Conservation (phyloP, 139 green algal species). For the Coelastrella sp. region DNA sequence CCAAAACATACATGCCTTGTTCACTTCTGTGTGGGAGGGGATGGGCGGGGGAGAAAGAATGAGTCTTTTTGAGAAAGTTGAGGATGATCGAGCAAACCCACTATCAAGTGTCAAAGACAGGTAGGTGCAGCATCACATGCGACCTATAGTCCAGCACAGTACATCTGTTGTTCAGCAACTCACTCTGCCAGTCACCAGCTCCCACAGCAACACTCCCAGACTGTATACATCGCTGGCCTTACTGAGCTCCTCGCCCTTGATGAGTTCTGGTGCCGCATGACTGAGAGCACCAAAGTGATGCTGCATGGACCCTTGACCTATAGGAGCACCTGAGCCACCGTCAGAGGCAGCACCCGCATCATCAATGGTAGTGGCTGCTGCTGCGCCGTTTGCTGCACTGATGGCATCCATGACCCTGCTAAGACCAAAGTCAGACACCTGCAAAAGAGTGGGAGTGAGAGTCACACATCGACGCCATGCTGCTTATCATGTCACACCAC, state of each 20-base stretch:
- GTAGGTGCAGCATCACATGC: background rate
- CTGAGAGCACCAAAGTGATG: slow-evolving; percentile 39
- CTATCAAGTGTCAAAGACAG: too few species aligned
- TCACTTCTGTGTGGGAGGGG: too few species aligned
- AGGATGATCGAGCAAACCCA: too few species aligned
- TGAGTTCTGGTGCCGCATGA: slow-evolving; percentile 51
- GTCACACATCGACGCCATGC: too few species aligned
- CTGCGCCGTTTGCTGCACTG: slow-evolving; percentile 9
- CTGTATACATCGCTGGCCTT: slow-evolving; percentile 51
- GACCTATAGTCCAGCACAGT: too few species aligned
- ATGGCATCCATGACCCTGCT: slow-evolving; percentile 57
- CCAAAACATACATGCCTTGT: too few species aligned
- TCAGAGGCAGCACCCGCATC: background rate
- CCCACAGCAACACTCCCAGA: slow-evolving; percentile 55
- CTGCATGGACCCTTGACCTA: background rate
- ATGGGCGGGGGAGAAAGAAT: too few species aligned
- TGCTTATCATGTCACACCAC: too few species aligned
- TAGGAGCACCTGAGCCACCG: background rate
- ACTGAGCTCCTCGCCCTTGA: slow-evolving; percentile 22
- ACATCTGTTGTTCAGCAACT: too few species aligned
- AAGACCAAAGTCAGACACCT: slow-evolving; percentile 91
- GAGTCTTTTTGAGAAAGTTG: too few species aligned
- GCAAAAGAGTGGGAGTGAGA: background rate
- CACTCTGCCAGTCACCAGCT: slow-evolving; percentile 55
- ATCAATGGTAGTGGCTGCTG: background rate